Base-by-base conservation (phyloP, 805 yeast genomes). In the Hanseniaspora clermontiae region DNA sequence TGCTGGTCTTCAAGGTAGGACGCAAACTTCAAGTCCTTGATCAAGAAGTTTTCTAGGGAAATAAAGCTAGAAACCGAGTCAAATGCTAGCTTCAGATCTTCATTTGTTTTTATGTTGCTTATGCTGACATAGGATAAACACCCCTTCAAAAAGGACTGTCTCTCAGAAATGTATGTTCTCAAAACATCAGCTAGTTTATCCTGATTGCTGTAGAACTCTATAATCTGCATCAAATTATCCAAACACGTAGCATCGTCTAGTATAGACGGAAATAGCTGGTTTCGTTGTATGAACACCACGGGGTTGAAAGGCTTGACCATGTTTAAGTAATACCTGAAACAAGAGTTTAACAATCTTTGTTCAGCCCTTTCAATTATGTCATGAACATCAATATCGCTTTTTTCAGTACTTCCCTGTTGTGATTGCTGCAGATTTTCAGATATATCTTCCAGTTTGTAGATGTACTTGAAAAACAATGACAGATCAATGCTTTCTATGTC, bases 401-500 rank as follows among this genome's bases (percentile, higher is more conserved):
- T 45, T 6, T 31, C 49, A 9, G 49, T 29, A 4, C 32, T 27
- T 12, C 24, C 43, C 29, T 32, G 24, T 6, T 54, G 49, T 6
- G 69, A 59, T 57, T 69, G 65, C 62, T 67, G 67, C 42, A 79
- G 69, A 60, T 74, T 75, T 47, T 70, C 71, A 55, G 80, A 62
- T 59, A 82, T 67, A 56, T 67, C 71, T 61, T 74, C 74, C 55
- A 82, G 71, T 62, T 74, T 70, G 59, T 72, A 72, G 40, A 75
- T 72, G 0, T 73, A 69, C 37, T 71, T 70, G 45, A 72, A 68
- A 59, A 74, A 71, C 34, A 65, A 67, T 57, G 68, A 68, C 54
- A 68, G 53, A 27, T 51, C 55, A 1, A 51, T 51, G n/a, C 29
- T 14, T 5, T 27, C 61, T 5, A 51, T 37, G 19, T 51, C 43